Evolutionary conservation across 345 rosid species (phyloP).

Genomic region (Linum tenue): DNA sequence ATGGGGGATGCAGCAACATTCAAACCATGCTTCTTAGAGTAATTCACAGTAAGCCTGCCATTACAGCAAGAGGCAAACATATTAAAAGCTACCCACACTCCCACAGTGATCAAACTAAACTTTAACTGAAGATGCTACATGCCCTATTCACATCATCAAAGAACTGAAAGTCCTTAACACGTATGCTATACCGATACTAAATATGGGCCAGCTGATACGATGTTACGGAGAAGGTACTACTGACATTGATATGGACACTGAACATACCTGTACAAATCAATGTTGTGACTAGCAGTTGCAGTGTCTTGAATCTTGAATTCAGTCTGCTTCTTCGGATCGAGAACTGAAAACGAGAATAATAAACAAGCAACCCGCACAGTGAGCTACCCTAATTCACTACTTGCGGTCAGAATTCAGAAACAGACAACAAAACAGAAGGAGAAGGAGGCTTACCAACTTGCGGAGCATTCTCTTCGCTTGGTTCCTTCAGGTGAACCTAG

Average conservation of each 20-base stretch:
- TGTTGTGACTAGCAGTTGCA: conserved; percentile 84
- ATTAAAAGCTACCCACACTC: background rate
- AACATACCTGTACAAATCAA: conserved; percentile 68
- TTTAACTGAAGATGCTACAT: background rate
- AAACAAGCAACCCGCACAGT: background rate
- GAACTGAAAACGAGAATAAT: conserved; percentile 40
- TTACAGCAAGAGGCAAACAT: conserved; percentile 13
- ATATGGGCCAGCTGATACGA: no score
- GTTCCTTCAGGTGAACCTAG: conserved; percentile 64
- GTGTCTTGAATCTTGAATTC: conserved; percentile 91
- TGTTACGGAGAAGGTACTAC: background rate
- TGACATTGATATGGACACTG: background rate
- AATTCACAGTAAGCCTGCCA: conserved; percentile 80
- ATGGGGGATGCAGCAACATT: conserved; percentile 81
- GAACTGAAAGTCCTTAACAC: background rate
- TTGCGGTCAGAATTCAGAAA: background rate
- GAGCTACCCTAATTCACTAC: no score
- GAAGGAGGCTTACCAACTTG: conserved; percentile 42
- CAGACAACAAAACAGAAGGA: background rate
- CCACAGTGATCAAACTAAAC: background rate
- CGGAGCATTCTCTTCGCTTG: conserved; percentile 44
- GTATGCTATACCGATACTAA: no score
- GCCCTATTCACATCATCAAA: background rate
- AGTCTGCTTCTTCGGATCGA: conserved; percentile 82
- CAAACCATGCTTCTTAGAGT: conserved; percentile 63